Evolutionary conservation across 1,139 yeast genomes (phyloP), one percentile per base, ranked within the genome.

Genomic region (Meyerozyma athensensis): DNA sequence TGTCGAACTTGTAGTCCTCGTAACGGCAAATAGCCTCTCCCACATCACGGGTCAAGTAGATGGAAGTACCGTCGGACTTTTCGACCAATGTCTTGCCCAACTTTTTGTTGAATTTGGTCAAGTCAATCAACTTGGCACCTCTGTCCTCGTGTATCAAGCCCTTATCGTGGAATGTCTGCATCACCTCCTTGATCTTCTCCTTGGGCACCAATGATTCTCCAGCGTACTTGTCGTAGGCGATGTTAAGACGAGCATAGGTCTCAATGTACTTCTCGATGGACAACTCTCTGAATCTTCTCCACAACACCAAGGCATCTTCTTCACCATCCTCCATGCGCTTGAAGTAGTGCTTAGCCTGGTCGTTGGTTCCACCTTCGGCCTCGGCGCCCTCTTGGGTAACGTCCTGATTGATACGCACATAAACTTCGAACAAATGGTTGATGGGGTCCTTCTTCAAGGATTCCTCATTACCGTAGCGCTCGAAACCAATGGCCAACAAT

Each of bases 21-120:
- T 86, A 75, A 72, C 99, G 90, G 54, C 84, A 86, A 56, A 83
- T 81, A 40, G 98, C 98, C 56, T 92, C 97, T 54, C 98, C 97
- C 43, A 94, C 86, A 64, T 94, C 99, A 71, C 99, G 83, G 45
- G 97, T 90, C 53, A 94, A 68, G 62, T 94, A 94, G 46, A 94
- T 72, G 12, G 96, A 86, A 24, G 99, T 86, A 59, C 98, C 98
- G 59, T 94, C 98, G 33, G 89, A 81, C 66, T 94, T 94, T 61
- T 89, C 92, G 38, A 94, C 94, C 48, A 94, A 77, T 44, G 89
- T 87, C 66, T 92, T 92, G 49, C 97, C 98, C 45, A 94, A 74
- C 62, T 90, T 90, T 73, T 92, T 92, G 71, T 85, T 86, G 68
- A 81, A 82, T 52, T 79, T 80, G 45, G 86, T 79, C 61, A 92